Conservation (phyloP, 345 rosid genomes). For the Eucalyptus caleyi region DNA sequence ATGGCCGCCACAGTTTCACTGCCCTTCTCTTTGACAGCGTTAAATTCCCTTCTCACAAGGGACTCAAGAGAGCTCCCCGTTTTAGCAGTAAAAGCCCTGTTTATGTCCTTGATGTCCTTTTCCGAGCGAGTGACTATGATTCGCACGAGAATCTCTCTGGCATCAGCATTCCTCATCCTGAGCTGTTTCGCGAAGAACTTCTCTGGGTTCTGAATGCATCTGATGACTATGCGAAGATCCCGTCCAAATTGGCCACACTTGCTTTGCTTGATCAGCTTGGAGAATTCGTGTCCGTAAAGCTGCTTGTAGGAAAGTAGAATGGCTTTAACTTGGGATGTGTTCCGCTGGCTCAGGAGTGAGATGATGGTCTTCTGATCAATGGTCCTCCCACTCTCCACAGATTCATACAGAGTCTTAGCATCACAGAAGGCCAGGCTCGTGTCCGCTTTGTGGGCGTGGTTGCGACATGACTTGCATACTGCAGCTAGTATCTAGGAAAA, state of each 20-base stretch:
- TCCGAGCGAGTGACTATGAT: neutral
- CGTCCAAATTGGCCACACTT: constrained; percentile 12
- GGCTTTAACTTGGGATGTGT: constrained; percentile 3
- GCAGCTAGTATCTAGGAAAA: constrained; percentile 3
- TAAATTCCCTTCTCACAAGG: constrained; percentile 1
- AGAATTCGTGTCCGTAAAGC: constrained; percentile 12
- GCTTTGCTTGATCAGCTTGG: constrained; percentile 1
- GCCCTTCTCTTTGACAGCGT: neutral
- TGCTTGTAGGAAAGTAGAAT: constrained; percentile 6
- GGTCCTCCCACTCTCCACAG: constrained; percentile 3
- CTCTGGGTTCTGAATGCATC: constrained; percentile 6
- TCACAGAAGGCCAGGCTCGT: constrained; percentile 14
- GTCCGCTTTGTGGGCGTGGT: neutral
- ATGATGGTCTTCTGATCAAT: constrained; percentile 6
- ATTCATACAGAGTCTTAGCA: constrained; percentile 14
- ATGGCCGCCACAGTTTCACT: neutral
- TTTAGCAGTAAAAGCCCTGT: constrained; percentile 7
- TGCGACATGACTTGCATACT: constrained; percentile 1
- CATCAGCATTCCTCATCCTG: constrained; percentile 8
- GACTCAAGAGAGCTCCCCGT: constrained; percentile 3
- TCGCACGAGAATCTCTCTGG: constrained; percentile 3
- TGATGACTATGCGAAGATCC: constrained; percentile 2
- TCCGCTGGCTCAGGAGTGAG: constrained; percentile 3
- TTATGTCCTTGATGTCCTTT: constrained; percentile 1
- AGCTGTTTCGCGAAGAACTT: constrained; percentile 11